A percentile compares a stretch with the other conserved stretches of the same genome.
Conservation (phyloP, 768 basidiomycete species). For the Termitomyces heimii region DNA sequence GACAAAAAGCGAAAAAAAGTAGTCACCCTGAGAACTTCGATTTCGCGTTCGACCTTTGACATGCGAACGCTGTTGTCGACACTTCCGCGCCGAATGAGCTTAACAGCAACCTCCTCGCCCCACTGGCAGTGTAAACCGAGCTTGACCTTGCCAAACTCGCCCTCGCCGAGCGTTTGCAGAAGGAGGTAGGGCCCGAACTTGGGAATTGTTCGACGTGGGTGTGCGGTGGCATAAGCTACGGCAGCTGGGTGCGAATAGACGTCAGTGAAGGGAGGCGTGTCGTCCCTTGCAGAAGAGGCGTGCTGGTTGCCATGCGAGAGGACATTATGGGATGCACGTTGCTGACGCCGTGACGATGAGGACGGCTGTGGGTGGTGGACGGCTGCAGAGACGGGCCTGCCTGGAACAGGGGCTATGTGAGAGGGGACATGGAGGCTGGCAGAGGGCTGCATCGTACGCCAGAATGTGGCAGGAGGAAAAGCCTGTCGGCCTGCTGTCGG, state of each 20-base stretch:
- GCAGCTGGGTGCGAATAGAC: slow-evolving; percentile 85
- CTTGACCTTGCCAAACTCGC: slow-evolving; percentile 98
- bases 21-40: slow-evolving; percentile 90
- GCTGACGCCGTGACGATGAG: slow-evolving; percentile 40
- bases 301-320: slow-evolving; percentile 36
- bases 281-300: slow-evolving; percentile 30
- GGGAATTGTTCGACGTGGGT: slow-evolving; percentile 81
- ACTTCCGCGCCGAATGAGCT: slow-evolving; percentile 90
- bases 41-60: slow-evolving; percentile 96
- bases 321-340: slow-evolving; percentile 71
- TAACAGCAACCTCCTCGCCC: slow-evolving; percentile 98
- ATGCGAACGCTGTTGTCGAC: slow-evolving; percentile 82
- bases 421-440: slow-evolving; percentile 25
- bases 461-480: slow-evolving; percentile 1
- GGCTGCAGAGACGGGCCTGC: slow-evolving; percentile 57
- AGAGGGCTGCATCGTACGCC: slow-evolving; percentile 14
- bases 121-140: slow-evolving; percentile 90
- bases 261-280: slow-evolving; percentile 52
- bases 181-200: slow-evolving; percentile 95
- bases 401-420: slow-evolving; percentile 29
- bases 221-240: slow-evolving; percentile 74
- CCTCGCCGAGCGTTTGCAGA: slow-evolving; percentile 94
- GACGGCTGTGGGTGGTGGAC: slow-evolving; percentile 45
- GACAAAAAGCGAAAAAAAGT: not conserved
- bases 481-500: slow-evolving; percentile 1